Percentiles rank a stretch among this genome's conserved stretches.
These are phyloP conservation scores for Mucor indicus DNA, from an alignment of 371 early-diverging fungal genomes.

Conservation along the genomic window DNA sequence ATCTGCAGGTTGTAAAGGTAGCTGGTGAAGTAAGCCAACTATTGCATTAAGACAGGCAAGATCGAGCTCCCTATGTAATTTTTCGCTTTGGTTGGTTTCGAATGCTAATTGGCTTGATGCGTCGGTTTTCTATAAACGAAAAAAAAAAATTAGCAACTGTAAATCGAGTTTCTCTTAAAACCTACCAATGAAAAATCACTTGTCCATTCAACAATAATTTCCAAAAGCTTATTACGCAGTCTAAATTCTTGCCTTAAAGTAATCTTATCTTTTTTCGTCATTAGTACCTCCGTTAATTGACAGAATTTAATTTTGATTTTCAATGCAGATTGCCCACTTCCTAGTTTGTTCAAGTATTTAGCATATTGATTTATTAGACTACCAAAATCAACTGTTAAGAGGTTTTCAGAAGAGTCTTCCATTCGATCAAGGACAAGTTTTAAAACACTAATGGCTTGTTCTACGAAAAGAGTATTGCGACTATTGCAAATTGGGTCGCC, in stretches of 20 bases:
- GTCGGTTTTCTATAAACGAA: constrained; percentile 29
- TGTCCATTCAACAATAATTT: constrained; percentile 86
- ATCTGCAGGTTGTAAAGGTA: constrained; percentile 82
- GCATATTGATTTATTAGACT: constrained; percentile 74
- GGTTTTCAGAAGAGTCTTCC: constrained; percentile 63
- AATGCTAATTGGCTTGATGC: constrained; percentile 30
- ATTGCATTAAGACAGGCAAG: constrained; percentile 82
- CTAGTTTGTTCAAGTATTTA: constrained; percentile 77
- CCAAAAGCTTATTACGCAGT: constrained; percentile 79
- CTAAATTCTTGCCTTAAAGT: constrained; percentile 85
- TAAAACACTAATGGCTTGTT: constrained; percentile 84
- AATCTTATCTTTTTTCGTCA: constrained; percentile 78
- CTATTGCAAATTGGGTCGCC: constrained; percentile 77
- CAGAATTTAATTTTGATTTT: constrained; percentile 85
- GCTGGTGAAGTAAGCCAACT: constrained; percentile 72
- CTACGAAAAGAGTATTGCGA: constrained; percentile 84
- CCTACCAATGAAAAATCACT: constrained; percentile 69
- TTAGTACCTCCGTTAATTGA: constrained; percentile 78
- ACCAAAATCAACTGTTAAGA: constrained; percentile 79
- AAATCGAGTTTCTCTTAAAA: neutral
- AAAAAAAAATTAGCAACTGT: neutral
- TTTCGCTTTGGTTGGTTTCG: constrained; percentile 48
- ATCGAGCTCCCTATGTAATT: constrained; percentile 79
- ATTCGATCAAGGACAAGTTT: constrained; percentile 83
- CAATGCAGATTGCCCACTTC: constrained; percentile 58